Evolutionary conservation across 2,329 filamentous ascomycete genomes (phyloP).

Genomic region (Trichoderma oligosporum): DNA sequence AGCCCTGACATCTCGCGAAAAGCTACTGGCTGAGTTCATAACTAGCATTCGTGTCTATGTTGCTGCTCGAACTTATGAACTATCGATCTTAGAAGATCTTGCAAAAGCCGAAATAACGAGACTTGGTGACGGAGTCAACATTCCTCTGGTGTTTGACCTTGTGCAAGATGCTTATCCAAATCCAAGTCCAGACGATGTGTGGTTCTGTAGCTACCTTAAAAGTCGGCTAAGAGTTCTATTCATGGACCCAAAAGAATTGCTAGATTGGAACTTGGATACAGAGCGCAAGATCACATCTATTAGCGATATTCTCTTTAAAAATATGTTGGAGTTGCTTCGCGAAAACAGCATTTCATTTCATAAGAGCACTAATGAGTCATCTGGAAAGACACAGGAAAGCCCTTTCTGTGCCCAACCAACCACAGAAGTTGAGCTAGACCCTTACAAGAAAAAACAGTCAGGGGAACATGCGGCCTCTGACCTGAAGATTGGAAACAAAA

Average conservation of each 20-base stretch:
- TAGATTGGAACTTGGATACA: background rate
- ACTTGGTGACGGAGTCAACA: background rate
- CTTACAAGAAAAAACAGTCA: too few relatives aligned
- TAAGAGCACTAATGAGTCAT: background rate
- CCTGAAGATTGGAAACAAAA: too few relatives aligned
- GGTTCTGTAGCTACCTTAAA: conserved; percentile 13
- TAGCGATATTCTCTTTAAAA: conserved; percentile 9
- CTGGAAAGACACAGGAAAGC: background rate
- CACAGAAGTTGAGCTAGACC: background rate
- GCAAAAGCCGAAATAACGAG: conserved; percentile 11
- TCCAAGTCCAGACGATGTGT: conserved; percentile 6
- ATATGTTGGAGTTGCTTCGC: background rate
- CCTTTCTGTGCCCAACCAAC: background rate
- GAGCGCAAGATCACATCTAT: background rate
- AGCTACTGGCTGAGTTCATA: background rate
- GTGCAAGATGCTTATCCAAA: background rate
- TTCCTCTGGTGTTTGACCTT: conserved; percentile 8
- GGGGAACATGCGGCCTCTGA: too few relatives aligned
- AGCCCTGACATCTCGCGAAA: background rate
- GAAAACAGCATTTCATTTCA: background rate
- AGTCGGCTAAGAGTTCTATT: background rate
- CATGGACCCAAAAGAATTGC: background rate
- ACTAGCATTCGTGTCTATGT: conserved; percentile 15
- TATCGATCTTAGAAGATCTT: conserved; percentile 1
- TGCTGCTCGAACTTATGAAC: conserved; percentile 3